Evolutionary conservation across 169 alveolate species (phyloP).

Genomic region (Besnoitia besnoiti): DNA sequence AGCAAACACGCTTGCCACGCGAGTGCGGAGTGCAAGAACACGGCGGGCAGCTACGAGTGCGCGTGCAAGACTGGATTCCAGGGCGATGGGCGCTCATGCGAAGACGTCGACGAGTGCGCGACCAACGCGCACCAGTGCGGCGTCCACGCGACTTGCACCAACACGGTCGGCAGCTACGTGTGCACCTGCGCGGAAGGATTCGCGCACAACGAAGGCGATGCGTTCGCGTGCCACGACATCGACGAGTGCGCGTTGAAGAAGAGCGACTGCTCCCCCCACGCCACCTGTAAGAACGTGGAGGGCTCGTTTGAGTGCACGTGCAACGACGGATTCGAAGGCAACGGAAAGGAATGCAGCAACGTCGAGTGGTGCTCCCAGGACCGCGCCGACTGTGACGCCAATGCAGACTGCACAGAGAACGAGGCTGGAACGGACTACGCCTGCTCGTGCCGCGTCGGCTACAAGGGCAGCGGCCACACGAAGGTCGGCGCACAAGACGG

Average conservation of each 20-base stretch:
- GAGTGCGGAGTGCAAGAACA: conserved; percentile 69
- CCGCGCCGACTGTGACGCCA: conserved; percentile 69
- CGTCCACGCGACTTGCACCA: conserved; percentile 63
- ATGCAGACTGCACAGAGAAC: conserved; percentile 71
- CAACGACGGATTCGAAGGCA: conserved; percentile 74
- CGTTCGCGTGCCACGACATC: conserved; percentile 70
- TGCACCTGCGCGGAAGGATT: conserved; percentile 74
- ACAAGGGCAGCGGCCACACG: conserved; percentile 58
- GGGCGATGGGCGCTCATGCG: conserved; percentile 71
- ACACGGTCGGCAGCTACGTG: conserved; percentile 75
- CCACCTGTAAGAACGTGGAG: conserved; percentile 71
- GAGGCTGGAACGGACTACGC: conserved; percentile 69
- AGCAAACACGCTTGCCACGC: conserved; percentile 69
- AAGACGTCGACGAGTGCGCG: conserved; percentile 77
- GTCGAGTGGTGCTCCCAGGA: conserved; percentile 51
- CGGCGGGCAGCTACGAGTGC: conserved; percentile 71
- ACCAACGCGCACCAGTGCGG: conserved; percentile 68
- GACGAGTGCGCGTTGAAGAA: conserved; percentile 74
- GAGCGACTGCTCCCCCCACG: conserved; percentile 60
- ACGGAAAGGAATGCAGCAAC: conserved; percentile 70
- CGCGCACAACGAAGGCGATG: conserved; percentile 39
- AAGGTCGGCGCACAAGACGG: conserved; percentile 29
- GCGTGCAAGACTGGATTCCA: conserved; percentile 68
- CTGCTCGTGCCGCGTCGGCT: conserved; percentile 75
- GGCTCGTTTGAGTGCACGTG: conserved; percentile 76